phyloP scores from a whole-genome alignment of 208 protist genomes.

The Wallacemonas collosoma region DNA sequence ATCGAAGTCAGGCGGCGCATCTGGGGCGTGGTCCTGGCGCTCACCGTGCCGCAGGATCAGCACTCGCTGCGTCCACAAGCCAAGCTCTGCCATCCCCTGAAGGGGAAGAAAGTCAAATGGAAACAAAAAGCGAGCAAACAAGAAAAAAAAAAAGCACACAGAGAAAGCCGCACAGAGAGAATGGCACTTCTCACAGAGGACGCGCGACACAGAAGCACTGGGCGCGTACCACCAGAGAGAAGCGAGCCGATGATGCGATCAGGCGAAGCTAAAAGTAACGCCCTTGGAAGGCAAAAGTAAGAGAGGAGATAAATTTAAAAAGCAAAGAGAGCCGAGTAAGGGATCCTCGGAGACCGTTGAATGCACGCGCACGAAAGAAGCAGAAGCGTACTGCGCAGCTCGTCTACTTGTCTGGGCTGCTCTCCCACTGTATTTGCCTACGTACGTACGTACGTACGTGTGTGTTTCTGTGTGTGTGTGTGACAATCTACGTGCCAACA shows the following conservation, averaged over 20 bases:
- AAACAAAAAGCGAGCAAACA: background rate
- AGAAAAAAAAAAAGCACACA: background rate
- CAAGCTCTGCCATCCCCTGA: background rate
- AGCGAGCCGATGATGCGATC: background rate
- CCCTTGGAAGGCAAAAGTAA: too few relatives aligned
- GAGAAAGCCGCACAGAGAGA: too few relatives aligned
- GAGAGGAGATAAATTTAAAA: too few relatives aligned
- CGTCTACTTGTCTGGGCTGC: too few relatives aligned
- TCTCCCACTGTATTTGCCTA: too few relatives aligned
- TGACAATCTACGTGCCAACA: too few relatives aligned
- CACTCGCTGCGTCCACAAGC: constrained; percentile 33
- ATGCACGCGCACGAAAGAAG: background rate
- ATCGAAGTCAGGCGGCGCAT: constrained; percentile 54
- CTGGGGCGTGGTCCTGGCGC: constrained; percentile 57
- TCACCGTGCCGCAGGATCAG: constrained; percentile 85
- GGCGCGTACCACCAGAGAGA: too few relatives aligned
- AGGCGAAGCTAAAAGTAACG: background rate
- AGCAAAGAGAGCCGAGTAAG: too few relatives aligned
- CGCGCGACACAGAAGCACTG: too few relatives aligned
- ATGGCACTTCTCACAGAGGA: too few relatives aligned
- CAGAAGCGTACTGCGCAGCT: background rate
- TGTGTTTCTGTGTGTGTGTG: too few relatives aligned
- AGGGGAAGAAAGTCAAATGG: background rate
- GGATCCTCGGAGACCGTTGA: background rate
- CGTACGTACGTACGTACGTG: too few relatives aligned